These are phyloP conservation scores for Penicillium herquei DNA, from an alignment of 495 filamentous ascomycete genomes.

Conservation along the genomic window DNA sequence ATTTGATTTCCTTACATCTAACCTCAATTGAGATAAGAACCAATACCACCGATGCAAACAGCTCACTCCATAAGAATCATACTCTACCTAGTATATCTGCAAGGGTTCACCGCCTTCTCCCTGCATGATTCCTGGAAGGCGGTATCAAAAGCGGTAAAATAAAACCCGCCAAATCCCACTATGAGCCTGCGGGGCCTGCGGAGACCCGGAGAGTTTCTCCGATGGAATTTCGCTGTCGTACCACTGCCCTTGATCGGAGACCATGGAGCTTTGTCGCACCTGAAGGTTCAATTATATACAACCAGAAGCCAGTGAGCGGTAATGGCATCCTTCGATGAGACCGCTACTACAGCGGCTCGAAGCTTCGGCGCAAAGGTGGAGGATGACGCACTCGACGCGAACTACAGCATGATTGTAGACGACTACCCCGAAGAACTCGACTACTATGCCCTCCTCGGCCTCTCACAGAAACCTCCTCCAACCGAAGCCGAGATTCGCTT, in stretches of 20 bases:
- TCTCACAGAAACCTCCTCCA: slow-evolving; percentile 43
- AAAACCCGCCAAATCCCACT: too few relatives aligned
- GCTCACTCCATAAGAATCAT: neutral
- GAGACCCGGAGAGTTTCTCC: slow-evolving; percentile 27
- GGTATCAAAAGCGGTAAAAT: too few relatives aligned
- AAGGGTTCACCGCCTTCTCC: too few relatives aligned
- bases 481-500: slow-evolving; percentile 50
- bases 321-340: slow-evolving; percentile 15
- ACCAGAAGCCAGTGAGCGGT: neutral
- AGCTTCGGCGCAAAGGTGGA: slow-evolving; percentile 20
- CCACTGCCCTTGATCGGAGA: slow-evolving; percentile 4
- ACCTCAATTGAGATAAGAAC: too few relatives aligned
- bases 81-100: too few relatives aligned
- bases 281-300: neutral
- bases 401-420: slow-evolving; percentile 19
- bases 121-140: too few relatives aligned
- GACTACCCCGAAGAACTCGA: slow-evolving; percentile 37
- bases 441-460: slow-evolving; percentile 53
- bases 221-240: slow-evolving; percentile 11
- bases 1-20: too few relatives aligned
- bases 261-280: slow-evolving; percentile 7
- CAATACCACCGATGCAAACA: too few relatives aligned
- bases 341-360: slow-evolving; percentile 13
- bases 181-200: slow-evolving; percentile 19
- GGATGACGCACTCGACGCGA: slow-evolving; percentile 24